Percentiles rank a stretch among this genome's conserved stretches.
These are phyloP conservation scores for Trametes coccinea DNA, from an alignment of 768 basidiomycete species.

Conservation along the genomic window DNA sequence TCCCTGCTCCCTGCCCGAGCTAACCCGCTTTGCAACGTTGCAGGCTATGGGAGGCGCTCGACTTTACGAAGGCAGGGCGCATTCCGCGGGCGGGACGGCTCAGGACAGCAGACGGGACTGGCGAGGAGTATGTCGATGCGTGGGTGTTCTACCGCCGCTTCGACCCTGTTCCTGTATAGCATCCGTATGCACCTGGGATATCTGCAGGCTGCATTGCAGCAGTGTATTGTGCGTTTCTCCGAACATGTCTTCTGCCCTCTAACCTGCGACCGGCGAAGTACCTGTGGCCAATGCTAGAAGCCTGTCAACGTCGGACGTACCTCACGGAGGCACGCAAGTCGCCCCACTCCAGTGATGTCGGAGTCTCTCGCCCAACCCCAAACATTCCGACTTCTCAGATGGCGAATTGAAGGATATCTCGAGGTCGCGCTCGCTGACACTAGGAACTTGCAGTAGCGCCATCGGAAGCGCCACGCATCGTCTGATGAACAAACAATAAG, in stretches of 20 bases:
- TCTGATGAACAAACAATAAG: constrained; percentile 2
- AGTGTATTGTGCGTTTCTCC: no score
- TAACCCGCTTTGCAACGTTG: neutral
- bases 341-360: constrained; percentile 4
- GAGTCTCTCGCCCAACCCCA: neutral
- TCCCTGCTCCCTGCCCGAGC: neutral
- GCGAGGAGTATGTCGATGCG: constrained; percentile 89
- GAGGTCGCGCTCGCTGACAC: no score
- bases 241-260: no score
- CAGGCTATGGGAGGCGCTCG: constrained; percentile 82
- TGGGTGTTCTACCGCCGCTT: constrained; percentile 84
- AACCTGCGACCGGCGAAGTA: no score
- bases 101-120: constrained; percentile 59
- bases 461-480: neutral
- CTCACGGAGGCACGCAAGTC: no score
- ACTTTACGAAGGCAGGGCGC: constrained; percentile 75
- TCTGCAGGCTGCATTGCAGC: no score
- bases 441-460: neutral
- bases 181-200: neutral
- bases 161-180: constrained; percentile 22
- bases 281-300: no score
- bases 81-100: constrained; percentile 79
- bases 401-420: no score
- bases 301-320: no score
- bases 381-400: neutral